These are phyloP conservation scores for Ceratonia siliqua DNA, from an alignment of 306 rosid genomes.

Conservation along the genomic window DNA sequence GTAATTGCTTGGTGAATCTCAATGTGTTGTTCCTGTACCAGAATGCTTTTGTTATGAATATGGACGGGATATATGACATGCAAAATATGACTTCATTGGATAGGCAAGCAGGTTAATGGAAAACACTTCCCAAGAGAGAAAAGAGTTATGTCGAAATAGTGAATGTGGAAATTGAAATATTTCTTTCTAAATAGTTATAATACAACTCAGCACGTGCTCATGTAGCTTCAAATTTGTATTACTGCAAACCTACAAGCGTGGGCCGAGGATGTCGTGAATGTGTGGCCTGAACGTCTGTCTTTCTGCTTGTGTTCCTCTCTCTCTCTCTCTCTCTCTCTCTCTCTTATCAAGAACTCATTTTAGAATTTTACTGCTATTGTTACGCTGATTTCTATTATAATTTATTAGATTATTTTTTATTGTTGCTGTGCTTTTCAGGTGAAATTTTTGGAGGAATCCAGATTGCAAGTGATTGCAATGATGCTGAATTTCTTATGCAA, in stretches of 20 bases:
- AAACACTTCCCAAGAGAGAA: not conserved
- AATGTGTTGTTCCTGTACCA: not conserved
- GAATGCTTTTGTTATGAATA: not conserved
- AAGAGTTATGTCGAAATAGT: not conserved
- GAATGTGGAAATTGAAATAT: not conserved
- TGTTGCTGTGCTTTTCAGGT: constrained; percentile 47
- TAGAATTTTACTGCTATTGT: constrained; percentile 16
- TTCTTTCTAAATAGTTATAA: not conserved
- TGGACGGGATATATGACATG: not conserved
- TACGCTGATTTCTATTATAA: not conserved
- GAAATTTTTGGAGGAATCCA: constrained; percentile 84
- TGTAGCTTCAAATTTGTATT: constrained; percentile 6
- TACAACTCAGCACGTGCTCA: not conserved
- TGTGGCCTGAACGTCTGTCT: constrained; percentile 22
- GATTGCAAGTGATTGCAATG: constrained; percentile 61
- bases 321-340: not conserved
- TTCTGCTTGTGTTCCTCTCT: not conserved
- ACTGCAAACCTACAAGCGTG: not conserved
- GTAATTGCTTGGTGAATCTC: not conserved
- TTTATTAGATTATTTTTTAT: not conserved
- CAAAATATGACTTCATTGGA: not conserved
- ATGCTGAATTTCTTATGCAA: constrained; percentile 70
- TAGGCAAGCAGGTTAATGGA: not conserved
- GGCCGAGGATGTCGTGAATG: not conserved
- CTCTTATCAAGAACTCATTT: not conserved